These are phyloP conservation scores for Acacia pycnantha DNA, from an alignment of 331 rosid species.

Conservation along the genomic window DNA sequence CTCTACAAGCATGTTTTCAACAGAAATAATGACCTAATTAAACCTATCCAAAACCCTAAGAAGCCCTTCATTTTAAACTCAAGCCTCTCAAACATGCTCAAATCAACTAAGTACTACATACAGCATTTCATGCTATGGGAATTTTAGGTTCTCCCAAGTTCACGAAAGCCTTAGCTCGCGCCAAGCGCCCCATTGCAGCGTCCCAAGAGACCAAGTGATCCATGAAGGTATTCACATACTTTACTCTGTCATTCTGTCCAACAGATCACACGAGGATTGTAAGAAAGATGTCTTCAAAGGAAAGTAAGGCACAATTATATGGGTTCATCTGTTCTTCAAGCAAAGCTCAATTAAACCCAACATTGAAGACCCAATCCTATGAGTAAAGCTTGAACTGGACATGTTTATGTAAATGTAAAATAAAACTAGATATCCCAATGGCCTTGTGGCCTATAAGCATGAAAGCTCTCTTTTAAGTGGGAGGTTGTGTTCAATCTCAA, in stretches of 20 bases:
- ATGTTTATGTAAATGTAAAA: too few species aligned
- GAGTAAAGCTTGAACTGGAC: not conserved
- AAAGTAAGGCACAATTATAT: not conserved
- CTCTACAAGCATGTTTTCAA: not conserved
- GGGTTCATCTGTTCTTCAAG: not conserved
- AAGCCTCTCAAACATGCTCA: conserved; percentile 13
- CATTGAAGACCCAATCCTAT: not conserved
- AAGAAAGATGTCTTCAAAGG: too few species aligned
- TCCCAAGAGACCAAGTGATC: conserved; percentile 93
- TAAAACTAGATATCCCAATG: too few species aligned
- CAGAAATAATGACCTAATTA: conserved; percentile 17
- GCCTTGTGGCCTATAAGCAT: too few species aligned
- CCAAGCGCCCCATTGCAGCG: conserved; percentile 63
- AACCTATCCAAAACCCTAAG: not conserved
- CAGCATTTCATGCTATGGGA: conserved; percentile 59
- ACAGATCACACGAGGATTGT: conserved; percentile 22
- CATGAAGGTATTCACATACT: conserved; percentile 69
- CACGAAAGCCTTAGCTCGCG: conserved; percentile 72
- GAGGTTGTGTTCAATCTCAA: too few species aligned
- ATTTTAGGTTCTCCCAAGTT: conserved; percentile 85
- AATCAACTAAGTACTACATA: not conserved
- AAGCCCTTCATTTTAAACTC: conserved; percentile 21
- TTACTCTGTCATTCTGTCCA: conserved; percentile 79
- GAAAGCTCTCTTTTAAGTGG: too few species aligned
- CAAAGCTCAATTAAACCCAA: not conserved